Evolutionary conservation across 257 asterid genomes (phyloP).

Genomic region (Rauvolfia tetraphylla): DNA sequence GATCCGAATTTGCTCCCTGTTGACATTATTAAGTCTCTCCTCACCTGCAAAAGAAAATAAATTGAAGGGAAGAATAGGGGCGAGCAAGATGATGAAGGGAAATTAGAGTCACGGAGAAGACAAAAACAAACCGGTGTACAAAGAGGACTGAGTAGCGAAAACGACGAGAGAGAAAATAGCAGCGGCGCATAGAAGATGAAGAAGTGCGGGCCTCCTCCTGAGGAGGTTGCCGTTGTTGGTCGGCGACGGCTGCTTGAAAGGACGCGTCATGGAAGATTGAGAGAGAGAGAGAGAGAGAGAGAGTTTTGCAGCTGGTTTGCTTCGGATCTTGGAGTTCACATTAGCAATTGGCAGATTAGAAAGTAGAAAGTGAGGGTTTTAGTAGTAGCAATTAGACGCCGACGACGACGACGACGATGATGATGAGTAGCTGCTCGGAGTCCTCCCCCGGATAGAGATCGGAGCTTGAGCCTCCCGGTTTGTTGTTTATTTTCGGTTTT

Average conservation of each 20-base stretch:
- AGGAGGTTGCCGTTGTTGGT: background rate
- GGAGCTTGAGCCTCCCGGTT: too few relatives aligned
- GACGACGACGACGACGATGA: too few relatives aligned
- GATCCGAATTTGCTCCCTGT: slow-evolving; percentile 35
- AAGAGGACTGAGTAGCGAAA: slow-evolving; percentile 58
- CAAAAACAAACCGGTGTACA: slow-evolving; percentile 36
- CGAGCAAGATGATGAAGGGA: background rate
- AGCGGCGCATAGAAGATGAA: slow-evolving; percentile 63
- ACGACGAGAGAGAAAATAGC: slow-evolving; percentile 61
- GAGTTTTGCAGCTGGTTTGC: background rate
- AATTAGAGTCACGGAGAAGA: background rate
- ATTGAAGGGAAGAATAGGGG: background rate
- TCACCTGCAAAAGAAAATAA: slow-evolving; percentile 31
- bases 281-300: background rate
- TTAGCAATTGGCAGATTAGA: too few relatives aligned
- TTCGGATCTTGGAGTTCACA: too few relatives aligned
- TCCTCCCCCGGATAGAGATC: too few relatives aligned
- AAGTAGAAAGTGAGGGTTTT: too few relatives aligned
- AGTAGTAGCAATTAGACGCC: too few relatives aligned
- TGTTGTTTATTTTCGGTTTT: too few relatives aligned
- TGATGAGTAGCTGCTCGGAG: too few relatives aligned
- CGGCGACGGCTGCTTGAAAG: background rate
- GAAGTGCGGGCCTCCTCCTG: slow-evolving; percentile 37
- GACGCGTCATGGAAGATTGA: background rate
- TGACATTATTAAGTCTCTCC: slow-evolving; percentile 22